These are phyloP conservation scores for Endocarpon pusillum DNA, from an alignment of 495 filamentous ascomycete species.

Conservation along the genomic window DNA sequence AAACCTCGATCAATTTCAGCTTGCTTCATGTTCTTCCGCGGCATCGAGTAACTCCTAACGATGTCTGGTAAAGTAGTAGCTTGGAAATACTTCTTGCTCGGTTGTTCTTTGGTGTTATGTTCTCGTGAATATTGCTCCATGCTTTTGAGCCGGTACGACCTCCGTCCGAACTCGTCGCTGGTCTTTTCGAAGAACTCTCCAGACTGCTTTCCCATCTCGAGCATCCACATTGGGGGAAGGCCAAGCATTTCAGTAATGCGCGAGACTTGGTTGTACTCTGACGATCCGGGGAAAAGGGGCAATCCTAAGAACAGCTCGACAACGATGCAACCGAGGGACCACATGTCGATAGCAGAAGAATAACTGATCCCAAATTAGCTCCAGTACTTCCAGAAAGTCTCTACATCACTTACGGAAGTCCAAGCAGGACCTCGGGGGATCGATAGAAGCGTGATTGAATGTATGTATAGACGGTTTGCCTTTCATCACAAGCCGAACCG, in stretches of 20 bases:
- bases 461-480: slow-evolving; percentile 98
- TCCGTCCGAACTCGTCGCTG: slow-evolving; percentile 78
- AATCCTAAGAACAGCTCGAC: slow-evolving; percentile 94
- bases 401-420: slow-evolving; percentile 47
- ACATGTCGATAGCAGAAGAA: slow-evolving; percentile 99
- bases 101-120: slow-evolving; percentile 90
- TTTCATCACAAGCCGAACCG: slow-evolving; percentile 93
- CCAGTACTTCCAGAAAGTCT: slow-evolving; percentile 2
- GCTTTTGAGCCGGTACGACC: slow-evolving; percentile 80
- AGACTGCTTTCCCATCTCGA: slow-evolving; percentile 96
- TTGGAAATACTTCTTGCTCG: slow-evolving; percentile 98
- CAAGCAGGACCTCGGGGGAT: slow-evolving; percentile 88
- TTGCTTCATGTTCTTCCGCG: slow-evolving; percentile 98
- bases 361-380: slow-evolving; percentile 38
- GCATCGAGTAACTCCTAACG: slow-evolving; percentile 94
- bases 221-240: slow-evolving; percentile 94
- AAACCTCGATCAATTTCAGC: slow-evolving; percentile 87
- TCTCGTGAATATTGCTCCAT: slow-evolving; percentile 96
- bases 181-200: slow-evolving; percentile 95
- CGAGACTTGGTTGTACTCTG: slow-evolving; percentile 96
- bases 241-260: slow-evolving; percentile 98
- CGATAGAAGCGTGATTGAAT: slow-evolving; percentile 98
- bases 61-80: slow-evolving; percentile 89
- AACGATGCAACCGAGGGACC: slow-evolving; percentile 97
- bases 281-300: slow-evolving; percentile 91